phyloP scores from a whole-genome alignment of 208 protist genomes.

The Angomonas deanei region DNA sequence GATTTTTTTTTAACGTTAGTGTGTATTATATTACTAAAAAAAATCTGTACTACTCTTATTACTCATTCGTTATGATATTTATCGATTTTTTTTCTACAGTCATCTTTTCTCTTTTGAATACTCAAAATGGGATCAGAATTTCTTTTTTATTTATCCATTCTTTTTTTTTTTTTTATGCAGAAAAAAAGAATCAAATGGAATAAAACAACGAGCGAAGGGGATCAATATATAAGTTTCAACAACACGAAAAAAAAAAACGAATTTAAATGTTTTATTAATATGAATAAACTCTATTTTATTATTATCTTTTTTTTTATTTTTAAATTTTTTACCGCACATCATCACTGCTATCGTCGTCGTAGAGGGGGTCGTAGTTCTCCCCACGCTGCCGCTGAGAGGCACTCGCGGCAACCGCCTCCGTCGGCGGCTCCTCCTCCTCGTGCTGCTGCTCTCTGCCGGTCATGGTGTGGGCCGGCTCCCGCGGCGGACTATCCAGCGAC shows the following conservation, averaged over 20 bases:
- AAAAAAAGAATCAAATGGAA: conserved; percentile 1
- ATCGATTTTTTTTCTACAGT: not conserved
- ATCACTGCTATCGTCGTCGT: not conserved
- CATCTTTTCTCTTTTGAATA: not conserved
- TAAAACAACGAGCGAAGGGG: not conserved
- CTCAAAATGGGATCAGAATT: not conserved
- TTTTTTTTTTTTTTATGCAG: conserved; percentile 2
- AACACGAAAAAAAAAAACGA: conserved; percentile 2
- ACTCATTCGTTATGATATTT: not conserved
- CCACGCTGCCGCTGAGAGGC: not conserved
- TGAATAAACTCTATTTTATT: not conserved
- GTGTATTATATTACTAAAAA: not conserved
- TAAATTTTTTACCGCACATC: not conserved
- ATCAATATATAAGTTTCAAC: not conserved
- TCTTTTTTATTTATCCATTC: conserved; percentile 2
- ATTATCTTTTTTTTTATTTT: not conserved
- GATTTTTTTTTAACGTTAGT: not conserved
- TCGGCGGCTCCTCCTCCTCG: not conserved
- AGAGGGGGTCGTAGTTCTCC: conserved; percentile 2
- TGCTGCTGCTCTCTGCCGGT: not conserved
- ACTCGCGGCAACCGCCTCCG: not conserved
- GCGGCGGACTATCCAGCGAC: not conserved
- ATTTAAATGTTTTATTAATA: not conserved
- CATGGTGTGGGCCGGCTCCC: not conserved
- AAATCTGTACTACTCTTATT: not conserved